Evolutionary conservation across 495 filamentous ascomycete genomes (phyloP), one percentile per base, ranked within the genome.

Genomic region (Podospora appendiculata): DNA sequence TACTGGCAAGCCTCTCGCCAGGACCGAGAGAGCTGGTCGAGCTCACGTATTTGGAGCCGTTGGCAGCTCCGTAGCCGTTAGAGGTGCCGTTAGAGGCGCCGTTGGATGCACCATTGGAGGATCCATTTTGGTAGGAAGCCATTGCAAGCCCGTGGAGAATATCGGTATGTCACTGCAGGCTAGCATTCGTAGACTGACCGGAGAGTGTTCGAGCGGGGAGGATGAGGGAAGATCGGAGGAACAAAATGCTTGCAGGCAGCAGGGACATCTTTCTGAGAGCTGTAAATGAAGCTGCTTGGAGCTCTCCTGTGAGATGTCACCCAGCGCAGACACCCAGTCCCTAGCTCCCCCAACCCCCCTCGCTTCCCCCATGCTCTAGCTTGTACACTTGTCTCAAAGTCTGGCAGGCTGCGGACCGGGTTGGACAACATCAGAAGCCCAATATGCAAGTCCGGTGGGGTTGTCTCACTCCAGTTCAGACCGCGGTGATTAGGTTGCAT

Each of bases 1-100:
- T 43, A 32, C 57, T 52, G 6, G 62, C 57, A 3, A 60, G 40
- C 43, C 44, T 57, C 36, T 65, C 59, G 12, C 56, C 51, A 7
- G 13, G 32, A 12, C 56, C 57, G 32, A 17, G 16, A 0, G 44
- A 25, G 40, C 41, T 49, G 6, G 52, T 18, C 1, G 54, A 36
- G 52, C 47, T 57, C 8, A 32, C 32, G 32, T 39, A 32, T 25
- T 54, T 53, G 10, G 47, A 49, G 40, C 45, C 48, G 41, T 50
- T 54, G 25, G 45, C 41, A 9, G 40, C 41, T 33, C 46, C 10
- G 43, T 32, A 10, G 19, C 43, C 43, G 4, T 12, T 43, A 11
- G 18, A 9, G 17, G 39, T 35, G 16, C 52, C 52, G 14, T 54
- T 54, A 6, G 48, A 42, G 36, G 45, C 33, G 13, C 33, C 36